Evolutionary conservation across 2,329 filamentous ascomycete genomes (phyloP).

Genomic region (Cryphonectria japonica): DNA sequence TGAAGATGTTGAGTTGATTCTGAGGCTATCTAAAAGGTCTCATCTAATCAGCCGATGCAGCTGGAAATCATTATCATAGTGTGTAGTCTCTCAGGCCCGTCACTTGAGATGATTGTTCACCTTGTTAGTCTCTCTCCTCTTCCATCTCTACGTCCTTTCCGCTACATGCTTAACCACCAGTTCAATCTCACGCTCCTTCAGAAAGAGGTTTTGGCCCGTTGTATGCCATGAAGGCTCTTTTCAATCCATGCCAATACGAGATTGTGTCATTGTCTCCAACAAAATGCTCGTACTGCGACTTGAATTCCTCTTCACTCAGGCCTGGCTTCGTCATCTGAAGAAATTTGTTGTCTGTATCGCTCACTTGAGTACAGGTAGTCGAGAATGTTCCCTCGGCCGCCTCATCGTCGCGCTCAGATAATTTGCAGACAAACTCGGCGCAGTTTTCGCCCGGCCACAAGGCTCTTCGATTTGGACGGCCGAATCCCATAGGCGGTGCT

Average conservation of each 20-base stretch:
- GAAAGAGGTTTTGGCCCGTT: neutral
- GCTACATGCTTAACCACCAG: too few relatives aligned
- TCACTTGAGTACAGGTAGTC: neutral
- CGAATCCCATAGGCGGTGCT: neutral
- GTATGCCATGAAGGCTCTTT: neutral
- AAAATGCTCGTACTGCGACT: neutral
- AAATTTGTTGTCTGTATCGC: neutral
- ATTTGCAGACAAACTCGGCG: neutral
- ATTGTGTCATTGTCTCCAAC: too few relatives aligned
- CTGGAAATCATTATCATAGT: too few relatives aligned
- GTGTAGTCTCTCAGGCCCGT: too few relatives aligned
- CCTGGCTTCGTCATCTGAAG: neutral
- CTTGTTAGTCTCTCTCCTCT: too few relatives aligned
- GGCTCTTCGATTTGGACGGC: too few relatives aligned
- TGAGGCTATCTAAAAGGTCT: neutral
- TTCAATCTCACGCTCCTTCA: neutral
- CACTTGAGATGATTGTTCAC: too few relatives aligned
- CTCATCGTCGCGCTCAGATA: conserved; percentile 6
- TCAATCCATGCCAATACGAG: neutral
- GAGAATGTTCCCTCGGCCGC: neutral
- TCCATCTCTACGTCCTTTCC: neutral
- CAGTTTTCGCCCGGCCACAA: neutral
- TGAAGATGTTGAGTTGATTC: neutral
- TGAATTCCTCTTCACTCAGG: neutral
- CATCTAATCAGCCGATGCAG: too few relatives aligned